Evolutionary conservation across 495 filamentous ascomycete genomes (phyloP).

Genomic region (Xylona heveae): DNA sequence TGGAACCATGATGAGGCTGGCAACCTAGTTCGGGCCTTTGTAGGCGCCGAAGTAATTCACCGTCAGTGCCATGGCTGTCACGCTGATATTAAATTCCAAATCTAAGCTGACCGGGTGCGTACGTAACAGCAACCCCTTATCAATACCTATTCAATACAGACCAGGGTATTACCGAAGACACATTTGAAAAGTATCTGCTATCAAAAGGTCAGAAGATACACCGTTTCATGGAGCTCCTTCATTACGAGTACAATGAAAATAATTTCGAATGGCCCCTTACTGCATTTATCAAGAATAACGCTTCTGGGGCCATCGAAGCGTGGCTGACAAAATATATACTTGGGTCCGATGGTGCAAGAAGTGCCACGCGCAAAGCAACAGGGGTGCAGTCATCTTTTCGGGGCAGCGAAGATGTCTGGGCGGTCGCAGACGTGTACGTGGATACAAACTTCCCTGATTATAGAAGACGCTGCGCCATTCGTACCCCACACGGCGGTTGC

Average conservation of each 20-base stretch:
- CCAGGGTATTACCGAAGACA: too few species aligned
- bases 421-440: constrained; percentile 17
- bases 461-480: constrained; percentile 15
- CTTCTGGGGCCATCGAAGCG: constrained; percentile 1
- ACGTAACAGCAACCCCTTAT: too few species aligned
- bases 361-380: constrained; percentile 10
- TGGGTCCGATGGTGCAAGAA: constrained; percentile 17
- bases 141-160: too few species aligned
- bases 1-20: constrained; percentile 8
- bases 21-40: constrained; percentile 13
- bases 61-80: too few species aligned
- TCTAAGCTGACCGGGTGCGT: too few species aligned
- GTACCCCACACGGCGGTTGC: constrained; percentile 18
- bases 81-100: too few species aligned
- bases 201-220: too few species aligned
- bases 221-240: too few species aligned
- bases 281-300: constrained; percentile 2
- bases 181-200: too few species aligned
- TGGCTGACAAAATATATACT: constrained; percentile 11
- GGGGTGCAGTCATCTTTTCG: too few species aligned
- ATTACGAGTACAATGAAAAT: constrained; percentile 10
- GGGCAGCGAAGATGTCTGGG: constrained; percentile 18
- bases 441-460: constrained; percentile 21
- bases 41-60: constrained; percentile 24
- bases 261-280: constrained; percentile 8